Conservation (phyloP, 73 alveolate genomes). For the Symbiodinium pilosum region DNA sequence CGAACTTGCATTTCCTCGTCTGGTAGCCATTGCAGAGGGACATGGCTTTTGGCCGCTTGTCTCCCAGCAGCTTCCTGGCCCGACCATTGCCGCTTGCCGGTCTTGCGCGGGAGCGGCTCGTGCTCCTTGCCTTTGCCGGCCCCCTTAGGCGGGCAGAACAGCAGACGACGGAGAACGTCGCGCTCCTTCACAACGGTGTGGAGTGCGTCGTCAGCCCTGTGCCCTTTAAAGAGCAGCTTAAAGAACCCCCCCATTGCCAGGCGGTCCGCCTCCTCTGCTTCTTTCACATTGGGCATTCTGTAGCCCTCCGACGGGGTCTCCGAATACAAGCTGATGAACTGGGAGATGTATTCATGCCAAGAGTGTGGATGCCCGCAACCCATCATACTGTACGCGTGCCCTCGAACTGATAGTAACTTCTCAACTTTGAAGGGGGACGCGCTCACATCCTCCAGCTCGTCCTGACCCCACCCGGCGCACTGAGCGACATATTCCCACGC, state of each 20-base stretch:
- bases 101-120: neutral
- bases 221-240: neutral
- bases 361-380: neutral
- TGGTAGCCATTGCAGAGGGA: neutral
- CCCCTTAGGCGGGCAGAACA: neutral
- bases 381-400: too few relatives aligned
- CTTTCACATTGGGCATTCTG: neutral
- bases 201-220: neutral
- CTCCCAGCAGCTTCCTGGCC: neutral
- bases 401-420: neutral
- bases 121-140: neutral
- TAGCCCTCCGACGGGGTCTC: neutral
- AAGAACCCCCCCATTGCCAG: neutral
- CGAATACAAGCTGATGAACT: neutral
- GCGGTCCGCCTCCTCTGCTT: slow-evolving; percentile 27
- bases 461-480: neutral
- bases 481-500: neutral
- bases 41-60: neutral
- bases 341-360: neutral
- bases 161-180: neutral
- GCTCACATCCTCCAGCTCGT: neutral
- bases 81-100: neutral
- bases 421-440: neutral
- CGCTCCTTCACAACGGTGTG: neutral
- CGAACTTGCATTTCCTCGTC: neutral